Conservation (phyloP, 106 monocot genomes). For the Platanthera zijinensis region DNA sequence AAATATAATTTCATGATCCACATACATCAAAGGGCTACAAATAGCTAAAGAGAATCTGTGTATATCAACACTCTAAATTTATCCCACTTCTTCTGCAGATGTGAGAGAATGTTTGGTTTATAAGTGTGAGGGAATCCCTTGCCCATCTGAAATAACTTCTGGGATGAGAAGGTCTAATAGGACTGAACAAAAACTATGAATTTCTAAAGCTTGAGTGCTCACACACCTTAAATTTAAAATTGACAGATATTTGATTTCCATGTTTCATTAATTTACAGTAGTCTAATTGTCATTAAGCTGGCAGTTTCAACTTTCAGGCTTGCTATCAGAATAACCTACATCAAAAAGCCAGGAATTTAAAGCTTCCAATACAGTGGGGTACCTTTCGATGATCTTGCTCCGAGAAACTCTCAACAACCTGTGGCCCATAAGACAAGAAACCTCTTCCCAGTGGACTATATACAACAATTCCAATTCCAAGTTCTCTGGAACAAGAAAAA, state of each 20-base stretch:
- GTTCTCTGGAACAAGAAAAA: constrained; percentile 47
- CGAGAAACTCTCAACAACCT: constrained; percentile 12
- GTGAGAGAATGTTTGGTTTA: no score
- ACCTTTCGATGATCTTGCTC: constrained; percentile 34
- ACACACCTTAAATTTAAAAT: not conserved
- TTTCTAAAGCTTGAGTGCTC: no score
- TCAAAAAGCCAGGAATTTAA: not conserved
- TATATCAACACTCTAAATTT: no score
- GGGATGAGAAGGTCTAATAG: no score
- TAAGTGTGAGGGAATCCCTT: no score
- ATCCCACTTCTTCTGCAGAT: no score
- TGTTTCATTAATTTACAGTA: not conserved
- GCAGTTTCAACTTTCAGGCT: not conserved
- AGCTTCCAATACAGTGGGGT: not conserved
- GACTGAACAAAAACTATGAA: no score
- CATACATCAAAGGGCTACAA: no score
- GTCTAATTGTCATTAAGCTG: not conserved
- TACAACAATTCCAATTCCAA: constrained; percentile 83
- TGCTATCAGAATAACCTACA: not conserved
- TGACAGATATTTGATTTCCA: not conserved
- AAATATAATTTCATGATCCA: no score
- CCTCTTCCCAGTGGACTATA: constrained; percentile 82
- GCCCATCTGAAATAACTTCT: no score
- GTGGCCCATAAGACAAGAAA: constrained; percentile 28
- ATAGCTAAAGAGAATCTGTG: no score